Evolutionary conservation across 139 green algal genomes (phyloP), one percentile per base, ranked within the genome.

Genomic region (Yamagishiella unicocca): DNA sequence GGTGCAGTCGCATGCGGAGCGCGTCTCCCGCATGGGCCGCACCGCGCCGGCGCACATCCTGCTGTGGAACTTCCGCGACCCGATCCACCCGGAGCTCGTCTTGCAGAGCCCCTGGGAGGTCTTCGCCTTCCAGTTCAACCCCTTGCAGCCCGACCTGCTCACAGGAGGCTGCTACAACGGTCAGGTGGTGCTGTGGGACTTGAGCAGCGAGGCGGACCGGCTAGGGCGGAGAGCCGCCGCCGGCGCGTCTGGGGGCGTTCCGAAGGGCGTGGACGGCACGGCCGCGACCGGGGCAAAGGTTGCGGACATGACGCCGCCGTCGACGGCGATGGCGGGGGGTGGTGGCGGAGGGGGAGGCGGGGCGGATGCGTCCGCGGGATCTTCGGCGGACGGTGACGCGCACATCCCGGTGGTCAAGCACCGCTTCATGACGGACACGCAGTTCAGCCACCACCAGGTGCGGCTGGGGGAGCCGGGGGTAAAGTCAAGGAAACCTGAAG

Each of bases 11-110:
- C 93, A 95, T 73, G 82, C 88, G 29, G 90, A 93, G 86, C 89
- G 95, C 1, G 89, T 98, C 33, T 87, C 93, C 27, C 73, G 78
- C 46, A 83, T 92, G 50, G 95, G 93, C 4, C 89, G 92, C 9
- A 90, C 94, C 9, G 78, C 77, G 8, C 86, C 90, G 12, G 88
- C 88, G 8, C 80, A 92, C 88, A 94, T 98, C 35, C 93, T 98
- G 17, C 80, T 98, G 19, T 98, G 96, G 96, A 96, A 95, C 89
- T 96, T 97, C 85, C 90, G 89, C 68, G 96, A 98, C 86, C 92
- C 95, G 7, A 96, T 98, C 71, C 93, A 97, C 84, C 96, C 96
- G 58, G 93, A 98, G 91, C 92, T 90, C 25, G 94, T 98, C 55
- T 89, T 98, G 81, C 94, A 97, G 55, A 78, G 72, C 38, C 96